Base-by-base conservation (phyloP, 2,329 filamentous ascomycete genomes). In the Claviceps sp. region DNA sequence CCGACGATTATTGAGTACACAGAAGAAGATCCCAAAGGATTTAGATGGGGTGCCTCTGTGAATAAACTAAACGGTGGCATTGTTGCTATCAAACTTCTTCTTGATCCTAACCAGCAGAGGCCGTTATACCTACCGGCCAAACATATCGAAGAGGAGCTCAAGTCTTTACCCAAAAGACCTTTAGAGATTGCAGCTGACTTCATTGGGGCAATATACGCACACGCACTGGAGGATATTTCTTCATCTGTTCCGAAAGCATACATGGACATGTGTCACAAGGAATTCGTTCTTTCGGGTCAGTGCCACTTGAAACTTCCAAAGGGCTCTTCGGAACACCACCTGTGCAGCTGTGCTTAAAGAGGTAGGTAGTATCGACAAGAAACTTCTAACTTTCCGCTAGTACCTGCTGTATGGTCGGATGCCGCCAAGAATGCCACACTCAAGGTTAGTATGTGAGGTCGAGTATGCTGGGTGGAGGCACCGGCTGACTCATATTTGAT, bases 331-430 rank as follows among this genome's bases (percentile, higher is more conserved):
- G 36, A 17, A 23, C 11, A 38, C 4, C 4, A 22, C n/a, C 13
- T 5, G 2, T 44, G 11, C 7, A n/a, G n/a, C n/a, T n/a, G 22
- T 22, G 22, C 22, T 9, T 44, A 4, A 14, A n/a, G n/a, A n/a
- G n/a, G n/a, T n/a, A n/a, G n/a, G n/a, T 26, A 5, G 22, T 8
- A 16, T 44, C 14, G 8, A 14, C 13, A 26, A 20, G 14, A 26
- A 44, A 13, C 22, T 26, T 26, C 26, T 26, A 26, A 26, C 8
- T 8, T 44, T 3, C 22, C 6, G 16, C 77, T 76, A 0, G 76
- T 80, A 0, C 78, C 78, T 0, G 77, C 77, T 6, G 75, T 80
- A 5, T 81, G 77, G 78, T 75, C 71, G 26, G 75, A 78, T 44
- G 65, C 66, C 5, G 75, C 77, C 29, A 78, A 76, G 48, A 67